Conservation (phyloP, 23 red algal genomes). For the Gracilaria caudata region DNA sequence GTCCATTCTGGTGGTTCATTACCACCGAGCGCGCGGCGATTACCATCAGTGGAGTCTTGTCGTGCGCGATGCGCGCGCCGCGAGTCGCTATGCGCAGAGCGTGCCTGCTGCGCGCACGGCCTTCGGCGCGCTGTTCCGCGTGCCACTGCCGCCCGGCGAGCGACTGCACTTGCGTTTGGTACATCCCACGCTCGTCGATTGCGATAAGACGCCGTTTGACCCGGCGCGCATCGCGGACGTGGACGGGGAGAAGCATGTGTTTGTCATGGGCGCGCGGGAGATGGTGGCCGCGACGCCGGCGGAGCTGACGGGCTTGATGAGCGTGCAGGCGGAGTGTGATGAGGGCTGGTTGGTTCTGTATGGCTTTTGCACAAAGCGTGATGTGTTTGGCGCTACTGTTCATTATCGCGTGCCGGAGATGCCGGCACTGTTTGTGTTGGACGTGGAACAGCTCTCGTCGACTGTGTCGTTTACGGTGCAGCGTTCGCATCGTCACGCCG, state of each 20-base stretch:
- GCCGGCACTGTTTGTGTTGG: conserved; percentile 38
- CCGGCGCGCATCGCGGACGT: too few relatives aligned
- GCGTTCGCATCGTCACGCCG: background rate
- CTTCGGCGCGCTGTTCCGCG: conserved; percentile 38
- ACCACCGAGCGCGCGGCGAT: conserved; percentile 31
- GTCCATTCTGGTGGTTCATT: conserved; percentile 42
- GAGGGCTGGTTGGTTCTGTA: conserved; percentile 4
- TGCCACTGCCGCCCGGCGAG: background rate
- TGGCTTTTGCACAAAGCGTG: background rate
- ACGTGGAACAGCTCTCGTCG: background rate
- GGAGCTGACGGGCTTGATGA: background rate
- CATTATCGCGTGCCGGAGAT: background rate
- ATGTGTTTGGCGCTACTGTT: conserved; percentile 17
- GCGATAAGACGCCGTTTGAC: too few relatives aligned
- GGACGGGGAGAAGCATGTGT: background rate
- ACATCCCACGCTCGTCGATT: conserved; percentile 33
- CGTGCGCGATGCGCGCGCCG: background rate
- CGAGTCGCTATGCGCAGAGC: background rate
- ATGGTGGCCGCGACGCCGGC: background rate
- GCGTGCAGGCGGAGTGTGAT: background rate
- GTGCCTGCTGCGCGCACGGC: background rate
- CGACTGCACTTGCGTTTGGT: background rate
- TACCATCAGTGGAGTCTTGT: conserved; percentile 39
- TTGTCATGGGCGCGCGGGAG: background rate
- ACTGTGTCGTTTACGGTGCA: conserved; percentile 6